These are phyloP conservation scores for Carallia pectinifolia DNA, from an alignment of 345 rosid genomes.

Conservation along the genomic window DNA sequence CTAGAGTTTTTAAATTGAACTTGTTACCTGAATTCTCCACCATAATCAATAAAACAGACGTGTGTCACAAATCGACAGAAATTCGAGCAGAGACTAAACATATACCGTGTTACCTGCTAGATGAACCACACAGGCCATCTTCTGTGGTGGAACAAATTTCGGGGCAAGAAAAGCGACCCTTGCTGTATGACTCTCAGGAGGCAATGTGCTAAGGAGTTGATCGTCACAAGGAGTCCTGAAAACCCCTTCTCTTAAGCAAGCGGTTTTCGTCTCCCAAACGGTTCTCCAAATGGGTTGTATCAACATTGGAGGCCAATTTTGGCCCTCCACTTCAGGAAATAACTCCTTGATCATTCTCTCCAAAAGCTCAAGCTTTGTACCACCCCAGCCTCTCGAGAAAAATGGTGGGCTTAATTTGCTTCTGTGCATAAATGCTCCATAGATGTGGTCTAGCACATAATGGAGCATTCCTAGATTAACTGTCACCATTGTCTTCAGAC, in stretches of 20 bases:
- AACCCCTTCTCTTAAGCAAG: constrained; percentile 79
- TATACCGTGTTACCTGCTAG: constrained; percentile 71
- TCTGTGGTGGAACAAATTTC: constrained; percentile 67
- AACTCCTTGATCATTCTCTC: constrained; percentile 72
- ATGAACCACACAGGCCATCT: constrained; percentile 95
- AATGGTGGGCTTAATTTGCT: constrained; percentile 75
- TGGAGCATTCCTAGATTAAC: constrained; percentile 88
- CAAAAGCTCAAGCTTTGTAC: constrained; percentile 74
- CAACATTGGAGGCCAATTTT: constrained; percentile 69
- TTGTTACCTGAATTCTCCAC: not conserved
- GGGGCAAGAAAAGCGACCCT: constrained; percentile 91
- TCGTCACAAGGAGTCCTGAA: constrained; percentile 84
- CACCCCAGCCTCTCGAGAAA: constrained; percentile 97
- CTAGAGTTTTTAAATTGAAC: not conserved
- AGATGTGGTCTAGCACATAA: constrained; percentile 79
- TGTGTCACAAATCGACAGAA: not conserved
- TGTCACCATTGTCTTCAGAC: constrained; percentile 52
- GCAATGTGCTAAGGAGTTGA: constrained; percentile 72
- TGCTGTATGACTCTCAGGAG: constrained; percentile 80
- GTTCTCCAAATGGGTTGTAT: constrained; percentile 83
- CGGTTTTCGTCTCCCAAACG: constrained; percentile 76
- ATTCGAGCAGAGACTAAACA: constrained; percentile 1
- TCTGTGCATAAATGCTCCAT: constrained; percentile 92
- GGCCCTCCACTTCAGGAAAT: constrained; percentile 68
- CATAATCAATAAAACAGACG: not conserved